Base-by-base conservation (phyloP, 2,329 filamentous ascomycete genomes). In the Diaporthe humulicola region DNA sequence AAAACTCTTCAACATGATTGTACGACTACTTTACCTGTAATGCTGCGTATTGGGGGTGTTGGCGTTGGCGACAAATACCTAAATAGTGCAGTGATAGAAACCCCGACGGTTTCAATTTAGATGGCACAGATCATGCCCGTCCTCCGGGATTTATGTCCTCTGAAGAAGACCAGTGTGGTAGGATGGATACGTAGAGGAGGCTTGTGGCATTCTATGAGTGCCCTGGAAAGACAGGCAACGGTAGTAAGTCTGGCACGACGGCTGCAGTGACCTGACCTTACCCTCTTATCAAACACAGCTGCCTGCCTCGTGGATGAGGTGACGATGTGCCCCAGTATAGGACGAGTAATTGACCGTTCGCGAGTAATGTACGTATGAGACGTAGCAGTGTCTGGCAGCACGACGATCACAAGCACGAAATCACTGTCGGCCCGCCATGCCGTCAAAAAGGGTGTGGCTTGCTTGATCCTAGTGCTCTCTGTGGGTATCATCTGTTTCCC, bases 21-120 rank as follows among this genome's bases (percentile, higher is more conserved):
- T 71, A 71, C 70, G 45, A 71, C 70, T 50, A 71, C 48, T 50
- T 22, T 12, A 67, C 45, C 64, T 67, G 64, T 52, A 67, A 67
- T 67, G 64, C 22, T 67, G 64, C 22, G 30, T 38, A 28, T 30
- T 64, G 64, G 45, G 42, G 45, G 28, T 38, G 64, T 52, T 67
- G 64, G 64, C 64, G 64, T 67, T 67, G 64, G 64, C 64, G 64
- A 25, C 5, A 52, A 52, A 67, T 67, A 67, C 64, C 64, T 67
- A 52, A 52, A 40, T 67, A 67, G 45, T 52, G 30, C 45, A 67
- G 45, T 67, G 64, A 28, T 67, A 67, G 64, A 52, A 38, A 25
- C 64, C 45, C 45, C 22, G 40, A 28, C 30, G 45, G 64, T 52
- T 67, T 67, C 45, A 40, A 67, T 19, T 38, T 67, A 67, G 64